These are phyloP conservation scores for Lasiodiplodia citricola DNA, from an alignment of 2,329 filamentous ascomycete genomes.

Conservation along the genomic window DNA sequence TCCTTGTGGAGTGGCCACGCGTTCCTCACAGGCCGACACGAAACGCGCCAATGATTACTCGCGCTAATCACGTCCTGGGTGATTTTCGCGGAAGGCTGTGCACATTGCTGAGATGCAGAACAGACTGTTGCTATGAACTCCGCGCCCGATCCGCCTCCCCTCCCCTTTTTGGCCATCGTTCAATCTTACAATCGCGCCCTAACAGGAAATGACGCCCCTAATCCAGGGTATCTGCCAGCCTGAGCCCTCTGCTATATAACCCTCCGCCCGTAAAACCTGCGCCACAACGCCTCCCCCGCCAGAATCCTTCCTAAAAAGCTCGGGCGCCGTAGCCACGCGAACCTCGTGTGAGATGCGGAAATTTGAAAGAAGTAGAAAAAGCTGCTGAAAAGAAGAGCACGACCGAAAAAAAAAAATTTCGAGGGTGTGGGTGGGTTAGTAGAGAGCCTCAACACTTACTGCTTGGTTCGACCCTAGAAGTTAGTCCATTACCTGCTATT, in stretches of 20 bases:
- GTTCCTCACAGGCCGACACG: slow-evolving; percentile 14
- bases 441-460: slow-evolving; percentile 15
- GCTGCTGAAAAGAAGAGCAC: not conserved
- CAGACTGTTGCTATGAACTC: not conserved
- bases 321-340: not conserved
- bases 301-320: slow-evolving; percentile 10
- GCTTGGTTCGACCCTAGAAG: slow-evolving; percentile 7
- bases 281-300: slow-evolving; percentile 15
- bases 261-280: not conserved
- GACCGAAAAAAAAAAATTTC: not conserved
- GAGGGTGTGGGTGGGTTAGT: slow-evolving; percentile 5
- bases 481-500: slow-evolving; percentile 11
- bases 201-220: slow-evolving; percentile 13
- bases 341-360: slow-evolving; percentile 6
- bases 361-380: not conserved
- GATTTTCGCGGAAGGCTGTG: slow-evolving; percentile 23
- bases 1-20: slow-evolving; percentile 21
- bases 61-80: slow-evolving; percentile 21
- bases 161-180: slow-evolving; percentile 18
- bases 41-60: slow-evolving; percentile 23
- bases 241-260: slow-evolving; percentile 8
- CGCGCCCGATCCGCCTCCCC: slow-evolving; percentile 14
- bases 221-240: slow-evolving; percentile 20
- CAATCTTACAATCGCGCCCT: slow-evolving; percentile 15
- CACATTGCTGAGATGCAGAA: slow-evolving; percentile 4